These are phyloP conservation scores for Neopestalotiopsis rosae DNA, from an alignment of 2,329 filamentous ascomycete genomes.

Conservation along the genomic window DNA sequence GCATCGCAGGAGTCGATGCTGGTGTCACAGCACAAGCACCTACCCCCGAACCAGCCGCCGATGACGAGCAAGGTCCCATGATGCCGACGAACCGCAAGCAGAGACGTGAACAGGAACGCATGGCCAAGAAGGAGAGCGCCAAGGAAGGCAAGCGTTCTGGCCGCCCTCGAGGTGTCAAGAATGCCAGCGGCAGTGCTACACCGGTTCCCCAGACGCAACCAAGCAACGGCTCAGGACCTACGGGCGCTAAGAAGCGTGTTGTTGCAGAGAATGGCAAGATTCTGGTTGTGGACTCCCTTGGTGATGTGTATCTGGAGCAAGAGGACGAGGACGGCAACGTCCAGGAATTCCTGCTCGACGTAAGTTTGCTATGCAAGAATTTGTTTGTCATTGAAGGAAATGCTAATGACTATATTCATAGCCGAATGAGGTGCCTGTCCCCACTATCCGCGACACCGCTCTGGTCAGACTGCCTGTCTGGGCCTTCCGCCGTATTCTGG, in stretches of 20 bases:
- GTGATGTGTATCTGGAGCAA: constrained; percentile 95
- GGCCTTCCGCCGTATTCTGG: constrained; percentile 64
- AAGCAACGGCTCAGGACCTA: constrained; percentile 56
- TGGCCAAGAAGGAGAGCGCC: constrained; percentile 72
- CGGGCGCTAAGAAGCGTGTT: constrained; percentile 84
- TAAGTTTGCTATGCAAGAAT: constrained; percentile 54
- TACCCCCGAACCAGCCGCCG: constrained; percentile 50
- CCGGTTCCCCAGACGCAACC: constrained; percentile 55
- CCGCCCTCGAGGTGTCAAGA: constrained; percentile 41
- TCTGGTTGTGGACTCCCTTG: constrained; percentile 87
- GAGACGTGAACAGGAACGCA: constrained; percentile 86
- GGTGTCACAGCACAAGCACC: constrained; percentile 45
- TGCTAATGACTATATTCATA: constrained; percentile 39
- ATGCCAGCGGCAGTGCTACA: constrained; percentile 52
- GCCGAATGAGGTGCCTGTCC: constrained; percentile 79
- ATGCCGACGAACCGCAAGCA: constrained; percentile 80
- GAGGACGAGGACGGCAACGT: constrained; percentile 84
- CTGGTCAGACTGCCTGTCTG: constrained; percentile 80
- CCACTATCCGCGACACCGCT: constrained; percentile 82
- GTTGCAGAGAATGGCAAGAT: constrained; percentile 95
- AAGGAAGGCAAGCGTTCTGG: constrained; percentile 56
- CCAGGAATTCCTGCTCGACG: constrained; percentile 85
- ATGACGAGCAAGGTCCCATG: constrained; percentile 52
- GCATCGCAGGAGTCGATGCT: constrained; percentile 69
- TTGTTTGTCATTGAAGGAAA: neutral